Evolutionary conservation across 2,329 filamentous ascomycete species (phyloP).

Genomic region (Alternaria longipes): DNA sequence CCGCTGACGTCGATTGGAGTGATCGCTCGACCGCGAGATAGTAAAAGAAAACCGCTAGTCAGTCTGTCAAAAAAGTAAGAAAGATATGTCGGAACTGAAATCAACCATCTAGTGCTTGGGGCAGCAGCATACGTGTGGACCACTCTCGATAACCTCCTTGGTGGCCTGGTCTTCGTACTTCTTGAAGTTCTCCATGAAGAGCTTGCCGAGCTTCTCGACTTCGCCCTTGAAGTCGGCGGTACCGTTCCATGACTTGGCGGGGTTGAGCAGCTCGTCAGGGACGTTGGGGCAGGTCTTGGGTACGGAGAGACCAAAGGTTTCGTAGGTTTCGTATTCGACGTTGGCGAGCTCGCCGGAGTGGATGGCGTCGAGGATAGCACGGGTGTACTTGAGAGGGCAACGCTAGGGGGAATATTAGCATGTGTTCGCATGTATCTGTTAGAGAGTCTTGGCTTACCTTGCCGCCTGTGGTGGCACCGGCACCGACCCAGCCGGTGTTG

Average conservation of each 20-base stretch:
- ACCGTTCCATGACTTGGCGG: conserved; percentile 89
- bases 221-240: conserved; percentile 83
- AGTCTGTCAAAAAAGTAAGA: conserved; percentile 8
- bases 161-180: conserved; percentile 86
- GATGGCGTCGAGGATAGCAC: conserved; percentile 97
- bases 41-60: not conserved
- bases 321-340: conserved; percentile 92
- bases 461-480: conserved; percentile 86
- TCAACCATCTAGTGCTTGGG: conserved; percentile 40
- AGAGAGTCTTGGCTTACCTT: not conserved
- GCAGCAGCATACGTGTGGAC: conserved; percentile 54
- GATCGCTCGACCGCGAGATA: not conserved
- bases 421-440: conserved; percentile 14
- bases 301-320: conserved; percentile 96
- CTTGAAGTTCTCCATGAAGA: conserved; percentile 98
- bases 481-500: conserved; percentile 97
- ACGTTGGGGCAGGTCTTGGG: conserved; percentile 91
- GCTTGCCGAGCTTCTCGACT: conserved; percentile 85
- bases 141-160: conserved; percentile 57
- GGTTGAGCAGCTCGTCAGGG: conserved; percentile 92
- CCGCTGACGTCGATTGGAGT: conserved; percentile 2
- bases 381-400: conserved; percentile 98
- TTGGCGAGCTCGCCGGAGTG: conserved; percentile 96
- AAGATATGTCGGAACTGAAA: not conserved
- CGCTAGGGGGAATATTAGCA: conserved; percentile 73